phyloP scores from a whole-genome alignment of 2,329 filamentous ascomycete genomes.

The Cryphonectria parasitica region DNA sequence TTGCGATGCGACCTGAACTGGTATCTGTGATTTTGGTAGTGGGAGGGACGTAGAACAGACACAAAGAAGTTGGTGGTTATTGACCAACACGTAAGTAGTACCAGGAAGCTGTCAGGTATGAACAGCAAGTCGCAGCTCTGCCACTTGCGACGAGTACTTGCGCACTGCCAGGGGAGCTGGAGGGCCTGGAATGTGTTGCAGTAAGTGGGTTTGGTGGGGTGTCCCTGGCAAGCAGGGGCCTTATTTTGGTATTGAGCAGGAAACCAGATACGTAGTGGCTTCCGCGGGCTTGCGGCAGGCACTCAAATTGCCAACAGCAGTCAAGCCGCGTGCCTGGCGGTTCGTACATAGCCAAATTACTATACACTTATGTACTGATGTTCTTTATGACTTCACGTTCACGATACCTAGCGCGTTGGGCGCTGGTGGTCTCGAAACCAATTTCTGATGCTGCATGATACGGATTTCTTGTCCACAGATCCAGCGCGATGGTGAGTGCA shows the following conservation, averaged over 20 bases:
- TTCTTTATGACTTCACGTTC: not conserved
- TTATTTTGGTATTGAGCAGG: not conserved
- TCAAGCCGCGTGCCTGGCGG: not conserved
- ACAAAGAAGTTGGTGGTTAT: constrained; percentile 12
- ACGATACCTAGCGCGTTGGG: not conserved
- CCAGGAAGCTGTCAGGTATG: not conserved
- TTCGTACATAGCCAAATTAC: not conserved
- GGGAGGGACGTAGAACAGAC: constrained; percentile 4
- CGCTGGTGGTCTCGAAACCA: not conserved
- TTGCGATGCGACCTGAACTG: not conserved
- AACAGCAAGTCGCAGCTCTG: constrained; percentile 11
- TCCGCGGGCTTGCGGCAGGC: not conserved
- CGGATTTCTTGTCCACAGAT: not conserved
- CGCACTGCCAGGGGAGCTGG: constrained; percentile 5
- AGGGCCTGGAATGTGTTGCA: constrained; percentile 5
- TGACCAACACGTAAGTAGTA: not conserved
- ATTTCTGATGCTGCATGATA: not conserved
- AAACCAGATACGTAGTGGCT: not conserved
- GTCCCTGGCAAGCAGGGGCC: constrained; percentile 1
- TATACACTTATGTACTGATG: not conserved
- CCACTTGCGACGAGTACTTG: constrained; percentile 3
- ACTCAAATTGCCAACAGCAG: not conserved
- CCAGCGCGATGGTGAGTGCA: constrained; percentile 6
- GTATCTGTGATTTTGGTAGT: not conserved
- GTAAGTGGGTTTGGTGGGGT: constrained; percentile 1